Base-by-base conservation (phyloP, 2,329 filamentous ascomycete genomes). In the Calonectria pauciramosa region DNA sequence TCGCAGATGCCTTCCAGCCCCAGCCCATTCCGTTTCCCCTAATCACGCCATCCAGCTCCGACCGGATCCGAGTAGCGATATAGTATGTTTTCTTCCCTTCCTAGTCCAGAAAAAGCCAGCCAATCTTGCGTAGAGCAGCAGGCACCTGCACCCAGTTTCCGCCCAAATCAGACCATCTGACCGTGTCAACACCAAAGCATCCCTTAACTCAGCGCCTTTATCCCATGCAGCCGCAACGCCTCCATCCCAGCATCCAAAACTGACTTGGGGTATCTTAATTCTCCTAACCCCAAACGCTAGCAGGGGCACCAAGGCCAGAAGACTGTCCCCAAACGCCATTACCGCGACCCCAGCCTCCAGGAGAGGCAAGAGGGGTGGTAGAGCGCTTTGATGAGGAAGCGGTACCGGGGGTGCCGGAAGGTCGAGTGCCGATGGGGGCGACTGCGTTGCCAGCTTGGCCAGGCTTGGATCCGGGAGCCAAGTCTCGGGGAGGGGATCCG, bases 341-440 rank as follows among this genome's bases (percentile, higher is more conserved):
- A 78, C 94, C 94, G 82, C 92, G 93, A 70, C 94, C 93, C 96
- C 96, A 98, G 74, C 93, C 91, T 23, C 93, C 89, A 16, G 96
- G 96, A n/a, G 96, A 97, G n/a, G 96, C 93, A 36, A 98, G 90
- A 69, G 96, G 96, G 3, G 96, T 98, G 10, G 95, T 98, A 0
- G 96, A 95, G 74, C 95, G 94, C 84, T 97, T 97, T 85, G 88
- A 87, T 75, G 91, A 89, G 51, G 87, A 84, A 11, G 86, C 85
- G 34, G 83, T 84, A 38, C 85, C 86, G n/a, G 91, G 86, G 41
- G 89, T 90, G 49, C 89, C 90, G 23, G 91, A 90, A 4, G 96
- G 96, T 56, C 97, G 94, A 72, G 96, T 98, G 77, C 97, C 97
- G 80, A 99, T 99, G 23, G 97, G 96, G 28, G 96, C 96, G 68